Evolutionary conservation across 345 rosid species (phyloP).

Genomic region (Eucalyptus coolabah): DNA sequence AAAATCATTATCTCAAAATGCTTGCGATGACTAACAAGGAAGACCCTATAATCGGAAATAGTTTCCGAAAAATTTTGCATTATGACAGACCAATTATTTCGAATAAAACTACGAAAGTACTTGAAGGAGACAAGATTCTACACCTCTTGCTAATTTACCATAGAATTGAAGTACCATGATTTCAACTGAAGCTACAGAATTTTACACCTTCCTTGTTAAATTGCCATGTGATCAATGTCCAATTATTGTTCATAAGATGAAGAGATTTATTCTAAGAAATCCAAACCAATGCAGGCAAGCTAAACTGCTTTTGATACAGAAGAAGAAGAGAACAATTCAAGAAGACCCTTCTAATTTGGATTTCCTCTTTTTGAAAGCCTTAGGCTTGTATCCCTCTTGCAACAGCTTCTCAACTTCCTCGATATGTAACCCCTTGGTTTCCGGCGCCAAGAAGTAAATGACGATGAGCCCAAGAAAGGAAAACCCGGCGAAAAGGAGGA

Average conservation of each 20-base stretch:
- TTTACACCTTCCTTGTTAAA: neutral
- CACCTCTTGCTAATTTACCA: neutral
- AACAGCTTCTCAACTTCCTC: constrained; percentile 79
- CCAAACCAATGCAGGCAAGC: neutral
- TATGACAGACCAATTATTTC: neutral
- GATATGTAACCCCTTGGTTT: constrained; percentile 67
- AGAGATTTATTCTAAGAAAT: neutral
- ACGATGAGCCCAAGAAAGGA: constrained; percentile 24
- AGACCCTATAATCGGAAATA: neutral
- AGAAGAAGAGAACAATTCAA: neutral
- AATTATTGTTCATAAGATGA: neutral
- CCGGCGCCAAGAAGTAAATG: constrained; percentile 64
- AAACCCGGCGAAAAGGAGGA: constrained; percentile 56
- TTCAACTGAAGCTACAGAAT: neutral
- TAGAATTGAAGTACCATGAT: neutral
- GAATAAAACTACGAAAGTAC: neutral
- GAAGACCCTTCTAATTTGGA: neutral
- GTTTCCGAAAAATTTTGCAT: neutral
- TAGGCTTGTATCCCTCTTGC: constrained; percentile 37
- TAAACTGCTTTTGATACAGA: neutral
- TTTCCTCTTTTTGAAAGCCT: neutral
- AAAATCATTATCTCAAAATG: neutral
- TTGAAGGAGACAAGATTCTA: neutral
- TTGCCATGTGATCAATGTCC: neutral
- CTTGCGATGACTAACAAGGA: neutral